Evolutionary conservation across 2,329 filamentous ascomycete species (phyloP), one percentile per base, ranked within the genome.

Genomic region (Ascochyta rabiei): DNA sequence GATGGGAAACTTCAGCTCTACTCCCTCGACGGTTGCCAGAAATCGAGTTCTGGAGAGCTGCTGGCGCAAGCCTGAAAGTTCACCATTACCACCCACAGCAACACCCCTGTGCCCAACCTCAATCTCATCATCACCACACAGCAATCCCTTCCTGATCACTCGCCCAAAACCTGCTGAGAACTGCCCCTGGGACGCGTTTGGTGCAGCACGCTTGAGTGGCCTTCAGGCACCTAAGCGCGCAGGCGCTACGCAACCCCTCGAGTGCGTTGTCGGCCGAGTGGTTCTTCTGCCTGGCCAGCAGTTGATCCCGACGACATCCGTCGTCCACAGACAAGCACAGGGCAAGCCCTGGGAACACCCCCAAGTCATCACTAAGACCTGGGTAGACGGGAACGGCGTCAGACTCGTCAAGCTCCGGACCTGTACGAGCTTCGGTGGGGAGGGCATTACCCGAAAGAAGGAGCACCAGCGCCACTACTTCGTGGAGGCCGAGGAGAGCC

Each of bases 351-450:
- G 51, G 51, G 23, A 34, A 15, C 56, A 59, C 33, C 56, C 56
- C 1, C 24, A 18, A 4, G 62, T 67, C n/a, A 49, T 65, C 9
- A 44, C 54, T 21, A 26, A 39, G 10, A 56, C 40, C 26, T 48
- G 38, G 23, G 18, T 24, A 28, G 31, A 34, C 6, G 31, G 6
- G 6, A 9, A 37, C 9, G 56, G 59, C 5, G 47, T 46, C 23
- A 41, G 48, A 21, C 48, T 40, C 31, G 61, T 63, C 33, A 26
- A 19, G 5, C 33, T 65, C 37, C 56, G 57, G 35, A n/a, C 24
- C 4, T 54, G 60, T 16, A 64, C 64, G 6, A 59, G 28, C 28
- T 62, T 62, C 15, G 38, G 48, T 6, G 53, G 56, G 10, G 8
- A 19, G 9, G 40, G 42, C 10, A 37, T 64, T n/a, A 19, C 8